Conservation (phyloP, 257 asterid species). For the Voacanga thouarsii region DNA sequence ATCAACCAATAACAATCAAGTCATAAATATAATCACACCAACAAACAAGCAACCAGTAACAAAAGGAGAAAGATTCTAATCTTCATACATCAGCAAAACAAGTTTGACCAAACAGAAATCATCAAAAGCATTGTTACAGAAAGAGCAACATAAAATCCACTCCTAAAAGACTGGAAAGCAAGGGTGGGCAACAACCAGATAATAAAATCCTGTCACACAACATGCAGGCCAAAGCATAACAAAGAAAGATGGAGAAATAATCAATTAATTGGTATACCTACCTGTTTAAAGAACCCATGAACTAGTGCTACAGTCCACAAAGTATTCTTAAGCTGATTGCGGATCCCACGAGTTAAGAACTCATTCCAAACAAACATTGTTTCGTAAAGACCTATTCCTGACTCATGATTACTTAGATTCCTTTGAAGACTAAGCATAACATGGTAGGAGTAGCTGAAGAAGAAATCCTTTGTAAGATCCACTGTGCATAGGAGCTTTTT, state of each 20-base stretch:
- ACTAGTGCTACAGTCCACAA: slow-evolving; percentile 92
- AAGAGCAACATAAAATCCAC: background rate
- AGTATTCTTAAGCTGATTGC: slow-evolving; percentile 72
- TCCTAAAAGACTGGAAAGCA: background rate
- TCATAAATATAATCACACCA: background rate
- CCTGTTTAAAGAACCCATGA: slow-evolving; percentile 95
- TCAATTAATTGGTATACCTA: slow-evolving; percentile 8
- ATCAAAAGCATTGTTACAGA: background rate
- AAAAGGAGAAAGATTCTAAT: background rate
- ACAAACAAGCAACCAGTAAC: background rate
- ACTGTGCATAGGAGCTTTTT: slow-evolving; percentile 81
- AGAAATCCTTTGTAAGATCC: slow-evolving; percentile 98
- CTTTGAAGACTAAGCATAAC: slow-evolving; percentile 91
- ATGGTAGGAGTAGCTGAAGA: slow-evolving; percentile 92
- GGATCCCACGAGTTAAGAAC: slow-evolving; percentile 81
- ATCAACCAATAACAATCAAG: background rate
- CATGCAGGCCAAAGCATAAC: background rate
- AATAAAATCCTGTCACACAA: background rate
- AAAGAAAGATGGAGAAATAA: background rate
- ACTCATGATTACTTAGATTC: slow-evolving; percentile 64
- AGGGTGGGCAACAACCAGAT: background rate
- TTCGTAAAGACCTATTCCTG: slow-evolving; percentile 61
- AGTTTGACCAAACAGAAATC: background rate
- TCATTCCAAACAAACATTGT: slow-evolving; percentile 99
- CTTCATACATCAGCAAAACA: background rate